Evolutionary conservation across 2,329 filamentous ascomycete genomes (phyloP).

Genomic region (Cladosporium sphaerospermum): DNA sequence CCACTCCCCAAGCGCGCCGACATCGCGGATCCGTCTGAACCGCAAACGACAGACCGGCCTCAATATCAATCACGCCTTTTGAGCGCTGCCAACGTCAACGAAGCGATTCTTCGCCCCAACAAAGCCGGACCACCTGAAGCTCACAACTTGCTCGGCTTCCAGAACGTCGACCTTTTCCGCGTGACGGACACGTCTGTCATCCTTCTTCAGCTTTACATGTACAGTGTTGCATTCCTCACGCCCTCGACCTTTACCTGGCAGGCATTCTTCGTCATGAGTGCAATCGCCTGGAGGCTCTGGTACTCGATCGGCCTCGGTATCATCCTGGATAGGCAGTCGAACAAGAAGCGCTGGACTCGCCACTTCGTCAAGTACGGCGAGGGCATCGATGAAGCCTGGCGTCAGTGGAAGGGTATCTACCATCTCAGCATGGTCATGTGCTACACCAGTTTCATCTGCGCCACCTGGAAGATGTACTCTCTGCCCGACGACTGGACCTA

Average conservation of each 20-base stretch:
- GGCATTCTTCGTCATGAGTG: conserved; percentile 72
- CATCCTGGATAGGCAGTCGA: conserved; percentile 78
- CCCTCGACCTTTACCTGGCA: conserved; percentile 72
- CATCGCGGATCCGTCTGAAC: conserved; percentile 39
- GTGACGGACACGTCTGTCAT: conserved; percentile 77
- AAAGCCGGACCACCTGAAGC: conserved; percentile 57
- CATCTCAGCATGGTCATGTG: conserved; percentile 88
- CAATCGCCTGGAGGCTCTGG: conserved; percentile 80
- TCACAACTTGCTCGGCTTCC: conserved; percentile 75
- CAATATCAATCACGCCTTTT: conserved; percentile 34
- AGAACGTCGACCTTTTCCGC: conserved; percentile 82
- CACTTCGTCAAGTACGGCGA: conserved; percentile 98
- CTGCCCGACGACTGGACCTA: conserved; percentile 82
- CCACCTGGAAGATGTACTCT: conserved; percentile 93
- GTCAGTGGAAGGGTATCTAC: conserved; percentile 95
- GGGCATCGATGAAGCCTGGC: conserved; percentile 84
- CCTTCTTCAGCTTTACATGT: conserved; percentile 69
- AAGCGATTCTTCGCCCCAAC: conserved; percentile 33
- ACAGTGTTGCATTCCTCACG: conserved; percentile 65
- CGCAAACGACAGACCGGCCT: conserved; percentile 33
- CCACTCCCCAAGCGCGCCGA: conserved; percentile 46
- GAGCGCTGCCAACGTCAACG: conserved; percentile 33
- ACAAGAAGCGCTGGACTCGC: conserved; percentile 87
- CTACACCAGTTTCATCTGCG: conserved; percentile 80
- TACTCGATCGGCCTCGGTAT: conserved; percentile 82